Percentiles rank a stretch among this genome's conserved stretches.
Conservation (phyloP, 495 filamentous ascomycete genomes). For the Tetracladium marchalianum region DNA sequence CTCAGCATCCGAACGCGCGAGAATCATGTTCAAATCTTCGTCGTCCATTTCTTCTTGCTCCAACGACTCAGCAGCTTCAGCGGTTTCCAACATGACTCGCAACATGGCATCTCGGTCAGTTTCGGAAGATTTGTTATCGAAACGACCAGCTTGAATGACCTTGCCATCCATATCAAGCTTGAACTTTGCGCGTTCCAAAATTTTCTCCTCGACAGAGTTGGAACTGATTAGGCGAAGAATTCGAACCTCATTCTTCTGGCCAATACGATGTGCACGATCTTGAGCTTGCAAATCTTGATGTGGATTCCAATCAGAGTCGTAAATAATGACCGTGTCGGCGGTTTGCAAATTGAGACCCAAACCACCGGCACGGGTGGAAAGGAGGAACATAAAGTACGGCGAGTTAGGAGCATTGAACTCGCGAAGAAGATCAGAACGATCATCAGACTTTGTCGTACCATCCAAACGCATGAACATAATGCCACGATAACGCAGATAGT, state of each 20-base stretch:
- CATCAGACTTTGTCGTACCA: slow-evolving; percentile 93
- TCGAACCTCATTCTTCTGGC: slow-evolving; percentile 98
- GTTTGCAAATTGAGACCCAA: slow-evolving; percentile 93
- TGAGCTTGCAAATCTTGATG: slow-evolving; percentile 98
- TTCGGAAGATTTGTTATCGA: slow-evolving; percentile 98
- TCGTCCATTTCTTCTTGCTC: slow-evolving; percentile 95
- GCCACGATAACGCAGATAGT: slow-evolving; percentile 78
- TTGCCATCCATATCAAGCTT: slow-evolving; percentile 99
- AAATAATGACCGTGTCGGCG: slow-evolving; percentile 97
- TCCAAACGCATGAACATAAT: slow-evolving; percentile 85
- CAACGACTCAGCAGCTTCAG: slow-evolving; percentile 72
- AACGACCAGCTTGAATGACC: slow-evolving; percentile 97
- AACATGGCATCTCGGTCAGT: slow-evolving; percentile 96
- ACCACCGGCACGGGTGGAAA: slow-evolving; percentile 98
- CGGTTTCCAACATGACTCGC: slow-evolving; percentile 80
- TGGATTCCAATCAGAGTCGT: slow-evolving; percentile 99
- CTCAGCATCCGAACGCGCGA: slow-evolving; percentile 69
- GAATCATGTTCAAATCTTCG: slow-evolving; percentile 87
- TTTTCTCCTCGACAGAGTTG: slow-evolving; percentile 97
- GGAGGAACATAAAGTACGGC: slow-evolving; percentile 92
- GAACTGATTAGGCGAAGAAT: slow-evolving; percentile 92
- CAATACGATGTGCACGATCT: slow-evolving; percentile 99
- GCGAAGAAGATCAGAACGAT: slow-evolving; percentile 82
- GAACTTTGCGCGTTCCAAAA: slow-evolving; percentile 90
- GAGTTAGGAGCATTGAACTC: slow-evolving; percentile 84